Conservation (phyloP, 768 basidiomycete species). For the Lactifluus hygrophoroides region DNA sequence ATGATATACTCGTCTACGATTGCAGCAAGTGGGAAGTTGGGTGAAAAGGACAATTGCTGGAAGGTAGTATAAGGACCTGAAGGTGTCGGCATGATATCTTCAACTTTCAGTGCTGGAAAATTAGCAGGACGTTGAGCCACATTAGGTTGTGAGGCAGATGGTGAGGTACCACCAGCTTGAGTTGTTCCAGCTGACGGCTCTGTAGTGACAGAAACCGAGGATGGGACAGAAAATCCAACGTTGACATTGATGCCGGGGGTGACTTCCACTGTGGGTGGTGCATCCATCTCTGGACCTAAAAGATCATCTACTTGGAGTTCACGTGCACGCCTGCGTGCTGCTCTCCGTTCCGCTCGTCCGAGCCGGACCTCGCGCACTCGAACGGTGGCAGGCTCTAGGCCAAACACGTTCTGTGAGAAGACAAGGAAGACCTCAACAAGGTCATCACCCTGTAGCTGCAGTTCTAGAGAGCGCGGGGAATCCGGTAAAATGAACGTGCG, state of each 20-base stretch:
- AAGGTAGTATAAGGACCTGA: slow-evolving; percentile 86
- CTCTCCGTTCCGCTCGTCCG: slow-evolving; percentile 78
- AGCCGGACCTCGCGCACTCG: slow-evolving; percentile 91
- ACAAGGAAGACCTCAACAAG: slow-evolving; percentile 88
- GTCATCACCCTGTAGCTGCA: slow-evolving; percentile 87
- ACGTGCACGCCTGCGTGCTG: slow-evolving; percentile 71
- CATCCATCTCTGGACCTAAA: slow-evolving; percentile 36
- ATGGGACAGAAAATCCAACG: slow-evolving; percentile 55
- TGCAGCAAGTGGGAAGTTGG: slow-evolving; percentile 78
- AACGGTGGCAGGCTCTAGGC: slow-evolving; percentile 86
- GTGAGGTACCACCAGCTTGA: slow-evolving; percentile 15
- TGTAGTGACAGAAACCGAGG: slow-evolving; percentile 33
- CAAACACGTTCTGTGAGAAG: slow-evolving; percentile 87
- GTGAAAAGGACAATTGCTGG: slow-evolving; percentile 81
- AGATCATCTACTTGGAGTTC: slow-evolving; percentile 49
- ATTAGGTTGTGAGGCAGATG: slow-evolving; percentile 21
- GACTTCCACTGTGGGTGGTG: slow-evolving; percentile 41
- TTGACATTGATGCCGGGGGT: slow-evolving; percentile 27
- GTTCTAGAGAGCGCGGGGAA: slow-evolving; percentile 77
- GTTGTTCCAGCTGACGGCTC: slow-evolving; percentile 35
- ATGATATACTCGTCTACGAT: slow-evolving; percentile 90
- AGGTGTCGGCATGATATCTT: slow-evolving; percentile 60
- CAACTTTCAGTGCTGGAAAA: slow-evolving; percentile 36
- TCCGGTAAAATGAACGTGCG: slow-evolving; percentile 90
- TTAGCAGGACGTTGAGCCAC: slow-evolving; percentile 23